These are phyloP conservation scores for Cucumis hystrix DNA, from an alignment of 306 rosid genomes.

Conservation along the genomic window DNA sequence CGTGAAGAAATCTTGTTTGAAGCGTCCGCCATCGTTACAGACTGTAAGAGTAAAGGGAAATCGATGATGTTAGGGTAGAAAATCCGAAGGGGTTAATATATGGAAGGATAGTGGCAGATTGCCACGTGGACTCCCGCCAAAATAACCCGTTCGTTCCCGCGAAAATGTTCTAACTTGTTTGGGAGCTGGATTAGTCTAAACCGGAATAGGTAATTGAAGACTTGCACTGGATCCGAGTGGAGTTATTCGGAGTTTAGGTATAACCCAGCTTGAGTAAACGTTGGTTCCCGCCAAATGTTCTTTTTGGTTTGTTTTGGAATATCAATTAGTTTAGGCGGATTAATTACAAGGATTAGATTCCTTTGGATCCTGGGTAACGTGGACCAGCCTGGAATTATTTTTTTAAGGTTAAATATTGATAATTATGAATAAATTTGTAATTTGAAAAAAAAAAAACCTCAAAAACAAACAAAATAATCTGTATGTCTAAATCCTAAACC, in stretches of 20 bases:
- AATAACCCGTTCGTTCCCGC: conserved; percentile 50
- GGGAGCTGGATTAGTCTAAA: not conserved
- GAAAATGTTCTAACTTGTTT: not conserved
- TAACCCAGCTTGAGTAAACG: not conserved
- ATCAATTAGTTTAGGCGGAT: not conserved
- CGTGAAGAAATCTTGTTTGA: conserved; percentile 13
- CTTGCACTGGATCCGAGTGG: not conserved
- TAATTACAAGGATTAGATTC: not conserved
- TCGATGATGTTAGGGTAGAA: not conserved
- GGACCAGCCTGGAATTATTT: not conserved
- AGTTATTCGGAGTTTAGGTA: not conserved
- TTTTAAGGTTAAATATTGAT: not conserved
- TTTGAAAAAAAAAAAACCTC: too few relatives aligned
- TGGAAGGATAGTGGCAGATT: not conserved
- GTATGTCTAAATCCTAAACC: too few relatives aligned
- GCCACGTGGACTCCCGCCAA: conserved; percentile 58
- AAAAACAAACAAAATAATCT: too few relatives aligned
- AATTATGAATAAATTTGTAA: too few relatives aligned
- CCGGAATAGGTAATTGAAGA: not conserved
- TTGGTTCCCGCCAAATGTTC: not conserved
- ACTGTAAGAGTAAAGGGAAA: not conserved
- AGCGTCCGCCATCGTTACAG: conserved; percentile 20
- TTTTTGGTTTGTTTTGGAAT: not conserved
- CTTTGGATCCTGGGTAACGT: not conserved
- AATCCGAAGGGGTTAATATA: not conserved